A percentile compares a stretch with the other conserved stretches of the same genome.
These are phyloP conservation scores for Trichoderma sp. DNA, from an alignment of 2,329 filamentous ascomycete species.

Conservation along the genomic window DNA sequence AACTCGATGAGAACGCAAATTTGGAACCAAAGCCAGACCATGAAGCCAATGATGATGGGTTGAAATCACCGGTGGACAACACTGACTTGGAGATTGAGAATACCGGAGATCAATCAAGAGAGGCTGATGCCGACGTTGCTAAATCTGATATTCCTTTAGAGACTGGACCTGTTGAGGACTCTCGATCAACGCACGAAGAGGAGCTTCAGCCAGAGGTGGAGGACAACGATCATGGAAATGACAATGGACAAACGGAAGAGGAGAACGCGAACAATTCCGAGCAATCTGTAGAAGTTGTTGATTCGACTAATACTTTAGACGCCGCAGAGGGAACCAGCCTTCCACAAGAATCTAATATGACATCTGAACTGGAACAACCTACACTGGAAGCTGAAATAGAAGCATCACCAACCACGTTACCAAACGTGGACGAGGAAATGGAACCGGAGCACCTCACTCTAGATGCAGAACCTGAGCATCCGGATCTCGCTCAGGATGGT, in stretches of 20 bases:
- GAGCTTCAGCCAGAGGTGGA: conserved; percentile 17
- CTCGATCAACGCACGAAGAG: conserved; percentile 6
- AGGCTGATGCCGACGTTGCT: not conserved
- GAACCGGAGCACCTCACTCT: conserved; percentile 18
- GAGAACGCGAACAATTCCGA: conserved; percentile 38
- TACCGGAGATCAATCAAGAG: not conserved
- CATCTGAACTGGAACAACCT: conserved; percentile 22
- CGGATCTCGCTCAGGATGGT: conserved; percentile 14
- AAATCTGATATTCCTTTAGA: not conserved
- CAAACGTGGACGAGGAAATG: conserved; percentile 38
- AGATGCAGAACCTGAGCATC: conserved; percentile 22
- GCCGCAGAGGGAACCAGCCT: conserved; percentile 20
- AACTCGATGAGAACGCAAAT: not conserved
- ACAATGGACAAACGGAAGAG: conserved; percentile 33
- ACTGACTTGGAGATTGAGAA: not conserved
- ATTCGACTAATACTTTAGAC: conserved; percentile 26
- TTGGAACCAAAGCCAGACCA: not conserved
- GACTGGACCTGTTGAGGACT: conserved; percentile 3
- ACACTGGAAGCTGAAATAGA: not conserved
- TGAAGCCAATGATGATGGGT: conserved; percentile 8
- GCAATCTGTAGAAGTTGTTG: conserved; percentile 25
- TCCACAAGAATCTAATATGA: conserved; percentile 23
- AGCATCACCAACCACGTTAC: conserved; percentile 29
- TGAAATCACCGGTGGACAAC: not conserved
- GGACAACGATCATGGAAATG: conserved; percentile 20